A percentile compares a stretch with the other conserved stretches of the same genome.
Evolutionary conservation across 495 filamentous ascomycete genomes (phyloP).

Genomic region (Trichocladium antarcticum): DNA sequence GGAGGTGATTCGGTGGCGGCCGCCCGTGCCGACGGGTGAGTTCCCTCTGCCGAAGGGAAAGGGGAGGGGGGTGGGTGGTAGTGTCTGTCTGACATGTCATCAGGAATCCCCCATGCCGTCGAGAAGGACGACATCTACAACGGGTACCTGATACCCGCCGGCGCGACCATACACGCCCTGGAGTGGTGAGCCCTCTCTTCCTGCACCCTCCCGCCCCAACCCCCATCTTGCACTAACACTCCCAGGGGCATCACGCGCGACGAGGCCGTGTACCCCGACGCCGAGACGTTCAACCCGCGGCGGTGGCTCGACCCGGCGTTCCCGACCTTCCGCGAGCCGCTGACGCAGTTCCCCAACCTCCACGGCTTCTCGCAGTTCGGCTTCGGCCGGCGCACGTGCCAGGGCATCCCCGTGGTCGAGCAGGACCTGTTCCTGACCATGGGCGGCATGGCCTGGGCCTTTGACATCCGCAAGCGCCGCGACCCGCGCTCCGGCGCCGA

Average conservation of each 20-base stretch:
- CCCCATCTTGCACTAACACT: not conserved
- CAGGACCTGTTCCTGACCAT: slow-evolving; percentile 47
- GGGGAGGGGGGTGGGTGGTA: not conserved
- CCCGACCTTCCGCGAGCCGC: slow-evolving; percentile 45
- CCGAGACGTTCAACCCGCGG: slow-evolving; percentile 48
- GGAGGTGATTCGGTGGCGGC: slow-evolving; percentile 51
- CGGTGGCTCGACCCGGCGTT: slow-evolving; percentile 42
- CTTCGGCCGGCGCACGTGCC: slow-evolving; percentile 50
- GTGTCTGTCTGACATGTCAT: too few species aligned
- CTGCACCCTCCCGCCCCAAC: too few species aligned
- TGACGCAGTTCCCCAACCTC: slow-evolving; percentile 44
- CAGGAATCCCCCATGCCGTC: slow-evolving; percentile 43
- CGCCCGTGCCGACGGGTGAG: slow-evolving; percentile 41
- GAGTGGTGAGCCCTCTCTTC: slow-evolving; percentile 36
- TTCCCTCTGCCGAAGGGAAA: not conserved
- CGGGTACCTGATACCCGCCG: slow-evolving; percentile 45
- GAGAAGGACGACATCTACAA: slow-evolving; percentile 46
- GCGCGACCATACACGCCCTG: slow-evolving; percentile 47
- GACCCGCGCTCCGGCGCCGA: slow-evolving; percentile 26
- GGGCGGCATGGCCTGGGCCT: slow-evolving; percentile 49
- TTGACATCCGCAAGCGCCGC: slow-evolving; percentile 39
- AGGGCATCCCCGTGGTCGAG: slow-evolving; percentile 45
- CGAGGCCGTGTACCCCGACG: slow-evolving; percentile 45
- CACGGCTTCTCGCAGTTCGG: slow-evolving; percentile 47
- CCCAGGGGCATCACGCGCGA: slow-evolving; percentile 53